Base-by-base conservation (phyloP, 192 early-diverging fungal species). In the Coemansia reversa region DNA sequence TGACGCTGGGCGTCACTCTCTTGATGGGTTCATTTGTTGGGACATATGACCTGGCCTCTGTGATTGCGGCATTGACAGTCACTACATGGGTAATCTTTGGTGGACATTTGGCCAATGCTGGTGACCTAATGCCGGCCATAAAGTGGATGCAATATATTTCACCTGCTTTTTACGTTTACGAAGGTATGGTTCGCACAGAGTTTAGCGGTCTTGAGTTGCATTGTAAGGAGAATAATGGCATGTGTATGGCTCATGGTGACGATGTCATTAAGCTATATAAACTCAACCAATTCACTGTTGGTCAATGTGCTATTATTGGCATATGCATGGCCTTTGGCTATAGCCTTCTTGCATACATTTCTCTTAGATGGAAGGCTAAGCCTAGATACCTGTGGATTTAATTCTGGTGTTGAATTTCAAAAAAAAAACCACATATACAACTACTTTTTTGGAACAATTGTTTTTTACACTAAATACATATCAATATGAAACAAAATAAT, bases 81-180 rank as follows among this genome's bases (percentile, higher is more conserved):
- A 76, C 70, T 0, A 76, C 77, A 6, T 76, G 77, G 69, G 65
- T 83, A 2, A 66, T 83, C 22, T 83, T 76, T 57, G 77, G 76
- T 23, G 82, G 76, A n/a, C 74, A 83, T 29, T 33, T 83, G 56
- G 77, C 74, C 8, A 79, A 79, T 25, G 68, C 74, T 5, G 77
- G 76, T 60, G 77, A 79, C 11, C 35, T 83, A 30, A 54, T 79
- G 22, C 76, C 82, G 0, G 82, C 63, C 29, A 74, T 79, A 18
- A 71, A 65, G 22, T 83, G 82, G 82, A 79, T 83, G 66, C 82
- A 79, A 60, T 83, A 71, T 39, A 70, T 83, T 7, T 79, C 82
- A 39, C 70, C 70, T 1, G 70, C 76, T 1, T 74, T 73, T 42
- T 83, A 83, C 60, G 59, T 64, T 2, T 83, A 79, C 71, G 67